These are phyloP conservation scores for Colletotrichum godetiae DNA, from an alignment of 2,329 filamentous ascomycete genomes.

Conservation along the genomic window DNA sequence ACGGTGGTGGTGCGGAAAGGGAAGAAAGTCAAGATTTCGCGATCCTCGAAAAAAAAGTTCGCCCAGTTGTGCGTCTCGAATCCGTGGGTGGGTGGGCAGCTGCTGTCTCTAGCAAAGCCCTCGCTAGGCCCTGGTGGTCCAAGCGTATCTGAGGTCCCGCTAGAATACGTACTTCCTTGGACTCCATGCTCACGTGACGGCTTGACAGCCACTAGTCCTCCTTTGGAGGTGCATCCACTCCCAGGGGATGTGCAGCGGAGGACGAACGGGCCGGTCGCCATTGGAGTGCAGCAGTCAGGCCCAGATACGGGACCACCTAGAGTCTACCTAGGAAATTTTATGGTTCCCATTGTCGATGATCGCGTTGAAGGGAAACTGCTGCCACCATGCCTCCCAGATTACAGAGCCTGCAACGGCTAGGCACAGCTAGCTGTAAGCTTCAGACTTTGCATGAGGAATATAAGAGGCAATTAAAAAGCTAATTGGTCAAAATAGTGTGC, in stretches of 20 bases:
- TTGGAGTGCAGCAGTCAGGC: not conserved
- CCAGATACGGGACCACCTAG: slow-evolving; percentile 6
- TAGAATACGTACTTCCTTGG: not conserved
- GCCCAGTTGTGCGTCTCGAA: slow-evolving; percentile 22
- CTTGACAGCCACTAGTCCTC: not conserved
- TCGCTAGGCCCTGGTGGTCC: not conserved
- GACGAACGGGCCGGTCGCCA: not conserved
- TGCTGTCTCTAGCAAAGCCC: not conserved
- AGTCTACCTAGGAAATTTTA: slow-evolving; percentile 30
- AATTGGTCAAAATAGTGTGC: slow-evolving; percentile 60
- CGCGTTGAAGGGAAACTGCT: slow-evolving; percentile 37
- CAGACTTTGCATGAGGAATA: not conserved
- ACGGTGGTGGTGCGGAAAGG: slow-evolving; percentile 40
- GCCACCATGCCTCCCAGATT: slow-evolving; percentile 75
- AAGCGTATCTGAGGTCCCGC: not conserved
- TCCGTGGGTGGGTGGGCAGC: slow-evolving; percentile 17
- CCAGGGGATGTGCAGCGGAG: not conserved
- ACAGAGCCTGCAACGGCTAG: slow-evolving; percentile 68
- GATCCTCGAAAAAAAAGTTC: slow-evolving; percentile 25
- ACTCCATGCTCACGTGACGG: accelerated
- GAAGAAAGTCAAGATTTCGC: slow-evolving; percentile 22
- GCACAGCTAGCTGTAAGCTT: slow-evolving; percentile 68
- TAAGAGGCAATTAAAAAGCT: slow-evolving; percentile 35
- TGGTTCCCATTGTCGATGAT: slow-evolving; percentile 30
- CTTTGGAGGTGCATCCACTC: not conserved